Conservation (phyloP, 495 filamentous ascomycete genomes). For the Penicillium pancosmium region DNA sequence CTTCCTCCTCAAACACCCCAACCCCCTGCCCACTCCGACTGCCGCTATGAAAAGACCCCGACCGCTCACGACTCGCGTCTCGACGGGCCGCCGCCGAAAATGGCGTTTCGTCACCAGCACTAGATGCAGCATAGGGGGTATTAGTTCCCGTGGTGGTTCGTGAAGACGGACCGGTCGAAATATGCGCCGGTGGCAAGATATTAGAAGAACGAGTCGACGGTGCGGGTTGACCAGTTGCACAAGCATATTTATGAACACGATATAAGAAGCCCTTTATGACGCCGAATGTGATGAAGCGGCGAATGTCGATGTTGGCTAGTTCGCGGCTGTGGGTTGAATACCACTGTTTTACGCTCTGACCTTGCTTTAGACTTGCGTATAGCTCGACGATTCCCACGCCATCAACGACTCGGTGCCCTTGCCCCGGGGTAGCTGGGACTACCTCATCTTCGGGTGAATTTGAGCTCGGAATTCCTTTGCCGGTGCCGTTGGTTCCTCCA, state of each 20-base stretch:
- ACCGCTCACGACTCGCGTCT: slow-evolving; percentile 25
- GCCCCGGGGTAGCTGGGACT: slow-evolving; percentile 3
- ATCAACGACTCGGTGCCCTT: slow-evolving; percentile 32
- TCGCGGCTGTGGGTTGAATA: slow-evolving; percentile 68
- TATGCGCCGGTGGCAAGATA: slow-evolving; percentile 13
- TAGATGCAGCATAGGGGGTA: slow-evolving; percentile 41
- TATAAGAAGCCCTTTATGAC: slow-evolving; percentile 96
- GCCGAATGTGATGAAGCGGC: slow-evolving; percentile 92
- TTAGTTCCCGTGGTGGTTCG: slow-evolving; percentile 40
- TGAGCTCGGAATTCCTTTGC: slow-evolving; percentile 15
- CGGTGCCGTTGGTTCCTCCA: slow-evolving; percentile 19
- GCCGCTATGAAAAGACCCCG: slow-evolving; percentile 36
- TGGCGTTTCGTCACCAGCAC: slow-evolving; percentile 36
- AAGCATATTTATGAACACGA: slow-evolving; percentile 87
- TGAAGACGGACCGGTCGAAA: slow-evolving; percentile 35
- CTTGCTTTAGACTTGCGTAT: slow-evolving; percentile 77
- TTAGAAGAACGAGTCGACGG: slow-evolving; percentile 32
- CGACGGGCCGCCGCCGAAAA: slow-evolving; percentile 20
- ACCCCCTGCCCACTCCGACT: slow-evolving; percentile 24
- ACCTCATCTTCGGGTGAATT: slow-evolving; percentile 3
- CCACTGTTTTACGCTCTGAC: slow-evolving; percentile 81
- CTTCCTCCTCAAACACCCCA: slow-evolving; percentile 37
- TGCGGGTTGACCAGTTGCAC: slow-evolving; percentile 55
- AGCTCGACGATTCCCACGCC: slow-evolving; percentile 56
- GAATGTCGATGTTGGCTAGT: slow-evolving; percentile 76